Evolutionary conservation across 148 eudicot species (phyloP).

Genomic region (Oxyria digyna): DNA sequence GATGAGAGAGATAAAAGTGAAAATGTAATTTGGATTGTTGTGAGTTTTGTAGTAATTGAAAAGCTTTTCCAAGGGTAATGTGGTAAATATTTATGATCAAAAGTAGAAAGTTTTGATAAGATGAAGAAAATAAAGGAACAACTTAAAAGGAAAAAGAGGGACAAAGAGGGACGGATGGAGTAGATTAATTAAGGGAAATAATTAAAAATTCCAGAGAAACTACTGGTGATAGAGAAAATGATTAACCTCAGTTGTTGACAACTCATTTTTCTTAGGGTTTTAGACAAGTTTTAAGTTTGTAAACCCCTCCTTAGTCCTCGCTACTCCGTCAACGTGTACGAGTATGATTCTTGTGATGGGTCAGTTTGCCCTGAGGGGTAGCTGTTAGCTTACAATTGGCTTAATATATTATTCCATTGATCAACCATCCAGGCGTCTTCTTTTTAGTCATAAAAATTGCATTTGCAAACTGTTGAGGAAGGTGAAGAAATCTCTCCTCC

Average conservation of each 20-base stretch:
- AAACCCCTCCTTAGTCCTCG: background rate
- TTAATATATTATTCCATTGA: background rate
- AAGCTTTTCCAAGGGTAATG: no score
- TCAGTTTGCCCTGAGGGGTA: background rate
- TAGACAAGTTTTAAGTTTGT: background rate
- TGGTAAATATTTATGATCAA: no score
- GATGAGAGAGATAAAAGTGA: no score
- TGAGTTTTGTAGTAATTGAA: no score
- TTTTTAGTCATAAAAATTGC: background rate
- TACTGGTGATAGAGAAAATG: background rate
- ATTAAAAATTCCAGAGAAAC: no score
- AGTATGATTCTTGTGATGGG: background rate
- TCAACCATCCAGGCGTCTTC: background rate
- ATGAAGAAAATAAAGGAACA: no score
- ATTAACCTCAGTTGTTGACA: conserved; percentile 4
- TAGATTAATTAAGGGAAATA: no score
- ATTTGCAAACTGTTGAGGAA: background rate
- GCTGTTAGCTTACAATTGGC: background rate
- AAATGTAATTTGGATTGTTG: no score
- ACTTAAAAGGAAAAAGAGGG: no score
- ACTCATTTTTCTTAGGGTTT: background rate
- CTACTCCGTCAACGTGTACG: no score
- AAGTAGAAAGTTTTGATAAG: no score
- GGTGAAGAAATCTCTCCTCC: background rate
- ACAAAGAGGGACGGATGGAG: no score